Conservation (phyloP, 1,284 basidiomycete species). For the Sparassis latifolia region DNA sequence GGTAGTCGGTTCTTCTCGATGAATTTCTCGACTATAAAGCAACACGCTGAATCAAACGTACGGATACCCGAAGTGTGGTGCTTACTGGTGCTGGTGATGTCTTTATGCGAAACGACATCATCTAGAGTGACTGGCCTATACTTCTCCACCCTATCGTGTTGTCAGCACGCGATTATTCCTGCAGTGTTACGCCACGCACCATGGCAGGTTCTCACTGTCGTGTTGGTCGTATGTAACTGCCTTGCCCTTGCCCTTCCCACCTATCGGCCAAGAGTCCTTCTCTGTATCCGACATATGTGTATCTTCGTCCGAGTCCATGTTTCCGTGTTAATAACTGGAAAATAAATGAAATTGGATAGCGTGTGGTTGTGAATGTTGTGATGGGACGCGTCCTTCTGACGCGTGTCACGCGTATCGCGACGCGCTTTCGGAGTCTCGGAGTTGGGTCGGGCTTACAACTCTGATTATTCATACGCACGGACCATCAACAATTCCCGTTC, state of each 20-base stretch:
- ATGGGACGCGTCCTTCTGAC: slow-evolving; percentile 8
- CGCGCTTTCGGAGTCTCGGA: slow-evolving; percentile 15
- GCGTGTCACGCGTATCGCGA: slow-evolving; percentile 14
- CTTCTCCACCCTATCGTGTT: slow-evolving; percentile 81
- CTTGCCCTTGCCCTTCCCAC: slow-evolving; percentile 64
- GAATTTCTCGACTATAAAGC: slow-evolving; percentile 83
- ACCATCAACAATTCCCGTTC: slow-evolving; percentile 31
- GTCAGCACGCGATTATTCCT: neutral
- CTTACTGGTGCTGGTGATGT: slow-evolving; percentile 89
- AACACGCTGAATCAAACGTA: neutral
- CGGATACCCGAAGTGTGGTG: slow-evolving; percentile 2
- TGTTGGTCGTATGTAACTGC: slow-evolving; percentile 36
- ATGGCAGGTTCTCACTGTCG: slow-evolving; percentile 65
- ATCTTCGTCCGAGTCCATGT: slow-evolving; percentile 56
- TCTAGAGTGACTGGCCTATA: slow-evolving; percentile 84
- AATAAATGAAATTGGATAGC: neutral
- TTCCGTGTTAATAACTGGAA: neutral
- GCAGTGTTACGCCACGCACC: slow-evolving; percentile 37
- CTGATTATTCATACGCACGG: slow-evolving; percentile 33
- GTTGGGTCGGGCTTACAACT: slow-evolving; percentile 14
- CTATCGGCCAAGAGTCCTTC: slow-evolving; percentile 23
- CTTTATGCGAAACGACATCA: slow-evolving; percentile 92
- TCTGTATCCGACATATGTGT: slow-evolving; percentile 46
- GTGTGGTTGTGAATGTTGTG: neutral
- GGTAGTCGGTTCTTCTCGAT: slow-evolving; percentile 93